Base-by-base conservation (phyloP, 1,284 basidiomycete genomes). In the Cutaneotrichosporon dermatis region DNA sequence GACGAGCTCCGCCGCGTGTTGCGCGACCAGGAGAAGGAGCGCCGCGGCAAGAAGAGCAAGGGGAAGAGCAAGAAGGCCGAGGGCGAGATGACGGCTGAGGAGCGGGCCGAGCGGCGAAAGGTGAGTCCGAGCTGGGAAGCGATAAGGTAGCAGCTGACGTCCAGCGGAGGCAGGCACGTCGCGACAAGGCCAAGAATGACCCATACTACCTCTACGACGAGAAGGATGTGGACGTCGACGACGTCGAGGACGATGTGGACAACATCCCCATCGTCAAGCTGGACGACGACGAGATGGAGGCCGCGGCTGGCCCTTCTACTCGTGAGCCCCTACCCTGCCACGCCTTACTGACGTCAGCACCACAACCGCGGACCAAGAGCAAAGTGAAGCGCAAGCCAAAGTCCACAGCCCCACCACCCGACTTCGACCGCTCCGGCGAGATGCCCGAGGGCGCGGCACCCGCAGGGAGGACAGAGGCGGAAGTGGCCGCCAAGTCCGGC, bases 241-340 rank as follows among this genome's bases (percentile, higher is more conserved):
- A 92, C 13, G 88, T 85, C 57, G 71, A 79, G 49, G 80, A 76
- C 13, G 89, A 93, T 69, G 69, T 95, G 11, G 91, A 92, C 67
- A 82, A 84, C 4, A 94, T 95, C 76, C 90, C 92, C 0, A 84
- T 95, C 36, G 88, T 93, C 34, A 83, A 80, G 64, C 80, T 95
- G 39, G 90, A 94, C 44, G 69, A 76, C 53, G 60, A 62, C 4
- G 69, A 70, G 43, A 58, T 70, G 25, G 56, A 55, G 84, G 83
- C 50, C 37, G 41, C 8, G 51, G 43, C 41, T 37, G 52, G 43
- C 6, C 56, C 60, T 70, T 75, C 52, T 78, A 81, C 36, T 76
- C 49, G 46, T 49, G 13, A 13, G 46, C 35, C 25, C 25, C 4
- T 25, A 13, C 39, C 2, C 25, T 40, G 33, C 5, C 46, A 6